These are phyloP conservation scores for Tetrapyrgos nigripes DNA, from an alignment of 1,284 basidiomycete species.

Conservation along the genomic window DNA sequence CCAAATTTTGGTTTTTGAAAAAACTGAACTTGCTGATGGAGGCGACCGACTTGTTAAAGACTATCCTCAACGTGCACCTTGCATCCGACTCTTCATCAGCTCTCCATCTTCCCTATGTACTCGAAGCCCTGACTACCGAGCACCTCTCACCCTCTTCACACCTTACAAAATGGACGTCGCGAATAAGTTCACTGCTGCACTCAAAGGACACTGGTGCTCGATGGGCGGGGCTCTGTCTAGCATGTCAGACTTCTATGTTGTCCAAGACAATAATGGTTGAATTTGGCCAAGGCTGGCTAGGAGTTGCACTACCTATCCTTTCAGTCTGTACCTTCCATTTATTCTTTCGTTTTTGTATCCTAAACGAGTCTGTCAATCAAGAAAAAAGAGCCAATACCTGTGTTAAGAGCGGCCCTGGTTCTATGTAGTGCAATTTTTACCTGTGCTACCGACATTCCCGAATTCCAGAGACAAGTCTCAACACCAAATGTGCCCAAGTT, in stretches of 20 bases:
- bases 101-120: slow-evolving; percentile 60
- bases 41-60: slow-evolving; percentile 58
- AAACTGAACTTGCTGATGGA: slow-evolving; percentile 9
- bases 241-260: slow-evolving; percentile 63
- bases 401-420: slow-evolving; percentile 63
- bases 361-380: slow-evolving; percentile 37
- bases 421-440: slow-evolving; percentile 68
- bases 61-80: slow-evolving; percentile 73
- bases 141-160: slow-evolving; percentile 66
- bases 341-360: slow-evolving; percentile 25
- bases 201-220: slow-evolving; percentile 74
- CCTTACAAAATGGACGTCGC: slow-evolving; percentile 72
- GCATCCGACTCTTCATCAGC: slow-evolving; percentile 68
- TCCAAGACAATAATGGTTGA: slow-evolving; percentile 70
- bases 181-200: slow-evolving; percentile 73
- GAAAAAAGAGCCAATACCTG: slow-evolving; percentile 71
- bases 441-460: slow-evolving; percentile 60
- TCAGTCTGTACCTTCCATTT: slow-evolving; percentile 55
- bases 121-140: slow-evolving; percentile 56
- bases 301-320: slow-evolving; percentile 65
- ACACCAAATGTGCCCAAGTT: slow-evolving; percentile 76
- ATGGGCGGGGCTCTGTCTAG: slow-evolving; percentile 80
- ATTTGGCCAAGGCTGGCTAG: slow-evolving; percentile 73
- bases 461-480: slow-evolving; percentile 80
- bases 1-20: slow-evolving; percentile 1